These are phyloP conservation scores for Exobasidium cylindrosporum DNA, from an alignment of 1,284 basidiomycete genomes.

Conservation along the genomic window DNA sequence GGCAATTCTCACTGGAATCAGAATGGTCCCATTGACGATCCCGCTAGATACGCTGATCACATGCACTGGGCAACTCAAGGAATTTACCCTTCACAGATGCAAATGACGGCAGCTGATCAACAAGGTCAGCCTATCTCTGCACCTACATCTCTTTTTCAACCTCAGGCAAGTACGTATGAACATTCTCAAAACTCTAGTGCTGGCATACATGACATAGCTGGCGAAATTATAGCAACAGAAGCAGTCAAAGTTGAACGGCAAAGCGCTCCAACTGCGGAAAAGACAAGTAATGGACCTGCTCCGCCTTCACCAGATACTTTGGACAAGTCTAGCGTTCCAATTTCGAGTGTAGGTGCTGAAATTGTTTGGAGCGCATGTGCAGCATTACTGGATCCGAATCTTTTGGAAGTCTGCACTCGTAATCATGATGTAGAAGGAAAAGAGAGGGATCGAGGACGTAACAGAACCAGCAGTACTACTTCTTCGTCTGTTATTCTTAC, in stretches of 20 bases:
- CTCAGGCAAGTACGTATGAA: too few relatives aligned
- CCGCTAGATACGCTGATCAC: neutral
- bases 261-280: neutral
- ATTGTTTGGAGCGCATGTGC: constrained; percentile 47
- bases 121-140: too few relatives aligned
- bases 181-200: too few relatives aligned
- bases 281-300: constrained; percentile 21
- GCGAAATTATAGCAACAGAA: too few relatives aligned
- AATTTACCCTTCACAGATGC: too few relatives aligned
- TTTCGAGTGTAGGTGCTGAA: constrained; percentile 47
- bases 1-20: neutral
- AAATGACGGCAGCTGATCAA: too few relatives aligned
- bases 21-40: neutral
- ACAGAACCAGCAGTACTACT: too few relatives aligned
- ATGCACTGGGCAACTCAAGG: neutral
- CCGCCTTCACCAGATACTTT: constrained; percentile 42
- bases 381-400: constrained; percentile 32
- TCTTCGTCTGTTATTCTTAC: too few relatives aligned
- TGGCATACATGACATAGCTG: too few relatives aligned
- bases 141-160: too few relatives aligned
- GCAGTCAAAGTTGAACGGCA: constrained; percentile 3
- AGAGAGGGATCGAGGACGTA: too few relatives aligned
- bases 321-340: constrained; percentile 43
- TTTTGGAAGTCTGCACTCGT: constrained; percentile 22
- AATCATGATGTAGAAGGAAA: neutral